Base-by-base conservation (phyloP, 306 rosid genomes). In the Benincasa hispida region DNA sequence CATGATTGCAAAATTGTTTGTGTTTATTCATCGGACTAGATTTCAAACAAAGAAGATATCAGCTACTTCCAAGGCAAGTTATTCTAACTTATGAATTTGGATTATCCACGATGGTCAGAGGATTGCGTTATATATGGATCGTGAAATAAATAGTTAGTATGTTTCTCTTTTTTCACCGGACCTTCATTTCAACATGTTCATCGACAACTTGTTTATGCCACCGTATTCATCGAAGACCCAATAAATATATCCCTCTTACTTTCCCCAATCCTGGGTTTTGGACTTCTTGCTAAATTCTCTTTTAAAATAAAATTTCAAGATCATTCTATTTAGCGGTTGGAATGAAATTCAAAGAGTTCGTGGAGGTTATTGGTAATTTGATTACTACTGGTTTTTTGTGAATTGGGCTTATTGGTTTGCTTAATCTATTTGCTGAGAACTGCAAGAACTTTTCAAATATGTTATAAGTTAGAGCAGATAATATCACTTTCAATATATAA, bases 1-100 rank as follows among this genome's bases (percentile, higher is more conserved):
- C 97, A 0, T 93, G 98, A 94, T 94, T 0, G 94, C 96, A 0
- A 91, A 87, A 80, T 82, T 93, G 76, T 91, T 93, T 0, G 87
- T 93, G 96, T 91, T 12, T 91, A 93, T 88, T 79, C 96, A 0
- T 79, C 90, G 89, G 97, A 91, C 84, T 95, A 89, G 82, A 91
- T 91, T 48, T 96, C 94, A 0, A 90, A 87, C 96, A 0, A 90
- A 86, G 82, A 93, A 90, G 80, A 91, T 93, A 2, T 93, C 96
- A 0, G 97, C 97, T 69, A 89, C 96, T 77, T 94, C 89, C 74
- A 95, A 94, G 90, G 98, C 80, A 82, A 83, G 88, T 75, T 55
- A 37, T 78, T 59, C 12, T 47, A 69, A 30, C 45, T 69, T 6
- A 6, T 45, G 32, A 10, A 13, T 48, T 48, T 48, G 13, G 14